Evolutionary conservation across 257 asterid species (phyloP).

Genomic region (Gardenia jasminoides): DNA sequence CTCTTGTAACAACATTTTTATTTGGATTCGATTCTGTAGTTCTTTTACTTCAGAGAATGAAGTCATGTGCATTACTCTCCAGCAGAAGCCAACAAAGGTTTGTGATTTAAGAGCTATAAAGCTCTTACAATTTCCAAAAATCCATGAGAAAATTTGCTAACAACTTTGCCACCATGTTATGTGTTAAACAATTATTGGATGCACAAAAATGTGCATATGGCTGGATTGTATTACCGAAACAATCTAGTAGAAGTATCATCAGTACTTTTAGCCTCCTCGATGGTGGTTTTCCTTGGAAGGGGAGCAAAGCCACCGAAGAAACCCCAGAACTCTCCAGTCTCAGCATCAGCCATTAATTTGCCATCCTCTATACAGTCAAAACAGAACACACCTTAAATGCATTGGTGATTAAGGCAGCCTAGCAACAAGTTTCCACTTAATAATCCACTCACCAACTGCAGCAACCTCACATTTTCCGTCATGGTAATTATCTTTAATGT

Average conservation of each 20-base stretch:
- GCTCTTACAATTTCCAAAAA: not conserved
- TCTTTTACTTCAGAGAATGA: not conserved
- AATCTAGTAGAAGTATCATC: slow-evolving; percentile 58
- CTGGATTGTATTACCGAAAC: slow-evolving; percentile 53
- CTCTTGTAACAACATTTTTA: not conserved
- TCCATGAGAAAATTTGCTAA: not conserved
- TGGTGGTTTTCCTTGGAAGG: slow-evolving; percentile 76
- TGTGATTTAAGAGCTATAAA: not conserved
- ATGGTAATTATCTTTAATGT: slow-evolving; percentile 89
- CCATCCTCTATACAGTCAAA: slow-evolving; percentile 78
- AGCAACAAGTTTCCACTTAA: slow-evolving; percentile 19
- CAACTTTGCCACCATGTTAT: not conserved
- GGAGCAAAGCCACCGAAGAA: slow-evolving; percentile 99
- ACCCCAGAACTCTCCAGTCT: slow-evolving; percentile 98
- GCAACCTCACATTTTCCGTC: slow-evolving; percentile 97
- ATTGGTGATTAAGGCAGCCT: slow-evolving; percentile 26
- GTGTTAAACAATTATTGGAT: slow-evolving; percentile 3
- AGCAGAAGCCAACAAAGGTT: not conserved
- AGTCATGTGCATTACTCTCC: not conserved
- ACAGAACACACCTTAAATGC: slow-evolving; percentile 21
- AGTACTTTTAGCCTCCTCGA: slow-evolving; percentile 46
- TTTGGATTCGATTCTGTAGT: not conserved
- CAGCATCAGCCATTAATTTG: slow-evolving; percentile 98
- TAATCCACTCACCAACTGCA: slow-evolving; percentile 67
- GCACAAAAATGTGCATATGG: slow-evolving; percentile 14